These are phyloP conservation scores for Filobasidium wieringae DNA, from an alignment of 768 basidiomycete species.

Conservation along the genomic window DNA sequence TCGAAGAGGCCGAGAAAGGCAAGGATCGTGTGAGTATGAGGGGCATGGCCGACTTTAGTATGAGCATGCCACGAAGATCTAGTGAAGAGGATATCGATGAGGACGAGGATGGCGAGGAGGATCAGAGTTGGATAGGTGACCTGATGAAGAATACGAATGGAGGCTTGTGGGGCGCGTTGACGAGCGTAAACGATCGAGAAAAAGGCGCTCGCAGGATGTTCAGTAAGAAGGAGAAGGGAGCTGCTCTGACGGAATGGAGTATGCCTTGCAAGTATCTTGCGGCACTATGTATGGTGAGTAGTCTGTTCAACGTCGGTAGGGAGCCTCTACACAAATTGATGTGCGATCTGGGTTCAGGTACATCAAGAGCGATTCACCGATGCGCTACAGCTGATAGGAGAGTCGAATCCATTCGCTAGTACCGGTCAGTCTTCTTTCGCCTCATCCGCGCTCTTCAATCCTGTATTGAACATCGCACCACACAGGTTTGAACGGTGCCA, in stretches of 20 bases:
- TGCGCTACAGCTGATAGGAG: constrained; percentile 83
- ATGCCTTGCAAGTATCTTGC: constrained; percentile 92
- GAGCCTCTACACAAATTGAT: constrained; percentile 10
- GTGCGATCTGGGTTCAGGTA: constrained; percentile 42
- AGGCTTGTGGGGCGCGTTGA: constrained; percentile 2
- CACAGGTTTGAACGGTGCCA: constrained; percentile 53
- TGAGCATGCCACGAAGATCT: neutral
- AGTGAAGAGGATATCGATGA: neutral
- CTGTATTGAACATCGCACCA: neutral
- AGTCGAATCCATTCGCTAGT: constrained; percentile 74
- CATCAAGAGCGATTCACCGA: constrained; percentile 85
- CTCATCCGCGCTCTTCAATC: neutral
- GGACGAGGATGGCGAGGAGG: constrained; percentile 5
- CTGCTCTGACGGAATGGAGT: constrained; percentile 81
- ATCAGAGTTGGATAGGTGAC: neutral
- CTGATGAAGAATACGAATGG: constrained; percentile 1
- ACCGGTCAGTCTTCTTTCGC: constrained; percentile 44
- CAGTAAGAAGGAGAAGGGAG: constrained; percentile 43
- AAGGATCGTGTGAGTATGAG: neutral
- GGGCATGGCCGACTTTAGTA: neutral
- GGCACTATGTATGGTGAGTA: constrained; percentile 74
- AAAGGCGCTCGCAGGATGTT: neutral
- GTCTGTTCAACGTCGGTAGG: neutral
- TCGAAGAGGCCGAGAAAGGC: neutral
- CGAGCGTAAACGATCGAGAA: neutral